These are phyloP conservation scores for Penicillium verrucosum DNA, from an alignment of 2,329 filamentous ascomycete species.

Conservation along the genomic window DNA sequence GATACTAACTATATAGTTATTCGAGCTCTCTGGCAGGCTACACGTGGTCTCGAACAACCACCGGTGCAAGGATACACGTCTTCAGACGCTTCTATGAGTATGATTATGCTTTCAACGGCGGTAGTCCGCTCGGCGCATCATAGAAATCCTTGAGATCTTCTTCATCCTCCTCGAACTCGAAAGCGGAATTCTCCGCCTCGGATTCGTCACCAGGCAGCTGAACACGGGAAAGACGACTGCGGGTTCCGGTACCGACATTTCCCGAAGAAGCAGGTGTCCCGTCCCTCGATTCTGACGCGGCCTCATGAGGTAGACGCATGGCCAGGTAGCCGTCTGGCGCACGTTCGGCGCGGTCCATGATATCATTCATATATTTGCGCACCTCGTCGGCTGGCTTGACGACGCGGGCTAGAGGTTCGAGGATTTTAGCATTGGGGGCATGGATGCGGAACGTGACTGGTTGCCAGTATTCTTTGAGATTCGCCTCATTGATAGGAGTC, in stretches of 20 bases:
- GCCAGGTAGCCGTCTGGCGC: constrained; percentile 56
- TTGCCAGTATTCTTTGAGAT: constrained; percentile 48
- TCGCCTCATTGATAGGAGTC: constrained; percentile 21
- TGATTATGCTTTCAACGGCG: constrained; percentile 27
- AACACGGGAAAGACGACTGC: constrained; percentile 25
- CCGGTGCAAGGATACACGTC: neutral
- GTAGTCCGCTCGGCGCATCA: constrained; percentile 37
- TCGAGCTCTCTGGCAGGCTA: neutral
- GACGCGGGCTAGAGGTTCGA: constrained; percentile 55
- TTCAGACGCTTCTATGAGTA: neutral
- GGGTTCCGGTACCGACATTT: constrained; percentile 9
- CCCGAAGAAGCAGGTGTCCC: constrained; percentile 21
- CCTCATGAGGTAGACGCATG: constrained; percentile 51
- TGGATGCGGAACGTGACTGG: constrained; percentile 57
- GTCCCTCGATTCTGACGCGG: constrained; percentile 26
- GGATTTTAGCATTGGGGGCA: constrained; percentile 50
- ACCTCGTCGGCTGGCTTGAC: constrained; percentile 55
- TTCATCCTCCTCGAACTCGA: constrained; percentile 24
- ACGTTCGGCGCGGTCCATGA: constrained; percentile 56
- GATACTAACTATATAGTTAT: neutral
- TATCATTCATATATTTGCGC: constrained; percentile 53
- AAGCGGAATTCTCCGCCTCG: constrained; percentile 21
- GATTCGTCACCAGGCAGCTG: constrained; percentile 28
- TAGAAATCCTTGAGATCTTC: constrained; percentile 42
- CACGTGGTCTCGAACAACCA: no score